Conservation (phyloP, 345 rosid species). For the Psidium friedrichsthalianum region DNA sequence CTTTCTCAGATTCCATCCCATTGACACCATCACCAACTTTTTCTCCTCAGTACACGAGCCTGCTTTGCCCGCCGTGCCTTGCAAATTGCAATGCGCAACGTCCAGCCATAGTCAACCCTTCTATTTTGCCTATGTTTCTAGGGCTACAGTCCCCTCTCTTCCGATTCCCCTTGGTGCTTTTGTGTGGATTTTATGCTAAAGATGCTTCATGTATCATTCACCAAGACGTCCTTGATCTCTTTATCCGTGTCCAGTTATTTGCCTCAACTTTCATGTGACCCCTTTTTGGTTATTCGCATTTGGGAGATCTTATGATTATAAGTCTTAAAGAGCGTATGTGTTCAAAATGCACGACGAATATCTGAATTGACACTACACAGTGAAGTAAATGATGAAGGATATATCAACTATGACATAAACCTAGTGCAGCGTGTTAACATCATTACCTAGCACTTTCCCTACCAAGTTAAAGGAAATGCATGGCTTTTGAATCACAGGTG, state of each 20-base stretch:
- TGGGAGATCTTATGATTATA: not conserved
- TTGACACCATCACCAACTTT: not conserved
- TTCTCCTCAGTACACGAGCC: not conserved
- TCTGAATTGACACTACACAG: not conserved
- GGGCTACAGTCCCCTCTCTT: not conserved
- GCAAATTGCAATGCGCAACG: not conserved
- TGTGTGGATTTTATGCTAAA: not conserved
- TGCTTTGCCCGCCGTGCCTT: not conserved
- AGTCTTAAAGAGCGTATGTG: not conserved
- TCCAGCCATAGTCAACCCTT: not conserved
- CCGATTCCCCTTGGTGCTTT: not conserved
- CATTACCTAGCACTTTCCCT: not conserved
- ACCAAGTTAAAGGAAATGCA: not conserved
- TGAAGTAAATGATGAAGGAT: not conserved
- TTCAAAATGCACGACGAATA: not conserved
- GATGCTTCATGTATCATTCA: not conserved
- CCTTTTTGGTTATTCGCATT: not conserved
- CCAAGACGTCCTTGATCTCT: not conserved
- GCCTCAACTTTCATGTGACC: not conserved
- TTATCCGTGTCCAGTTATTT: not conserved
- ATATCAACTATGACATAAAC: not conserved
- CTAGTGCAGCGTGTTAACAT: not conserved
- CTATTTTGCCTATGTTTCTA: not conserved
- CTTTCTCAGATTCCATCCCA: not conserved
- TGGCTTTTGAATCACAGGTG: not conserved